Evolutionary conservation across 2,329 filamentous ascomycete species (phyloP).

Genomic region (Neofusicoccum kwambonambiense): DNA sequence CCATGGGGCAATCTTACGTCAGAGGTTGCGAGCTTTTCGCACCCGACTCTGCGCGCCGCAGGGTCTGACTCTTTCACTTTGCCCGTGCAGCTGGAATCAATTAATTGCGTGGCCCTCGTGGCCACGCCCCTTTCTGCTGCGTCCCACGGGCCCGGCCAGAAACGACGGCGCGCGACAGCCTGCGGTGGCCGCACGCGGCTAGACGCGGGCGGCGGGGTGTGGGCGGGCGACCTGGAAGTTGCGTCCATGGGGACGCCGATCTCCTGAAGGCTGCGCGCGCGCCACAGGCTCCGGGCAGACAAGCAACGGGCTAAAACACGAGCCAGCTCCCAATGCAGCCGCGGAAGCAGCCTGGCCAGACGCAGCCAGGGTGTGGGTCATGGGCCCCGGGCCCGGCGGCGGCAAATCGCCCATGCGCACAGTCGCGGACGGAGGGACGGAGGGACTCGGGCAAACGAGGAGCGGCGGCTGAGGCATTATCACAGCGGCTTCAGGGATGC

Average conservation of each 20-base stretch:
- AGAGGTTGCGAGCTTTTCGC: not conserved
- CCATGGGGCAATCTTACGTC: conserved; percentile 14
- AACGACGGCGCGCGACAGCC: not conserved
- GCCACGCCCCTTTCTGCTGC: too few relatives aligned
- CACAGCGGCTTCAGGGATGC: not conserved
- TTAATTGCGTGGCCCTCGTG: not conserved
- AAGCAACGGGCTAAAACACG: too few relatives aligned
- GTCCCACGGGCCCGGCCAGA: not conserved
- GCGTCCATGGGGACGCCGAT: not conserved
- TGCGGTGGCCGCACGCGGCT: not conserved
- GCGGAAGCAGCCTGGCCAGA: not conserved
- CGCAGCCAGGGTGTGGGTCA: too few relatives aligned
- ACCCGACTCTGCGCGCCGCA: not conserved
- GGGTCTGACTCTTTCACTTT: not conserved
- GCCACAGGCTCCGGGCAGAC: too few relatives aligned
- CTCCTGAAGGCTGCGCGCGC: not conserved
- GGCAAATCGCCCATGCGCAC: not conserved
- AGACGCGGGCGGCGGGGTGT: not conserved
- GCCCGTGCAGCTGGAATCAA: not conserved
- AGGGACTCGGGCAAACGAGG: conserved; percentile 13
- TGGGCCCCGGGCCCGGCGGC: not conserved
- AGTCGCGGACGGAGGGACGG: not conserved
- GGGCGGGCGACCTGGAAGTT: too few relatives aligned
- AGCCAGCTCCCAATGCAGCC: too few relatives aligned
- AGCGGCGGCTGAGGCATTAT: conserved; percentile 7